Base-by-base conservation (phyloP, 1,284 basidiomycete genomes). In the Trichosporon ovoides region DNA sequence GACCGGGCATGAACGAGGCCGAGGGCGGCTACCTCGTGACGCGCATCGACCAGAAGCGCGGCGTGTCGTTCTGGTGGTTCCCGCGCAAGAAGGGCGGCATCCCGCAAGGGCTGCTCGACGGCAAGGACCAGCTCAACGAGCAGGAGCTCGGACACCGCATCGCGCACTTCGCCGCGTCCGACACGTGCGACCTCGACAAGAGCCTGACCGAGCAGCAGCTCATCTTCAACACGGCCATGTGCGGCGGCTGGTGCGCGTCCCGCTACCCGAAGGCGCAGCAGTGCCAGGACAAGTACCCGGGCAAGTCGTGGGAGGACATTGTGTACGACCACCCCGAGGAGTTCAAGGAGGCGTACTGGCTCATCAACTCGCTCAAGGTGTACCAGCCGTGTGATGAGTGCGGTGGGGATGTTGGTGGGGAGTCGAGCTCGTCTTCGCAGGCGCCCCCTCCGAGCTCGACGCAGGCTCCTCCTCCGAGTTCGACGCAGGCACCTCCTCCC, bases 271-370 rank as follows among this genome's bases (percentile, higher is more conserved):
- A 33, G 7, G 24, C 7, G 2, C 14, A 14, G 5, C 31, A 24
- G 2, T 40, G 43, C 57, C 52, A 22, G 40, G 46, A 20, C 49
- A 53, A 35, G 37, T 33, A 51, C 20, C 31, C 33, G 12, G 52
- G 56, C 24, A 35, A 46, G 20, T 12, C 18, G 20, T 51, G 38
- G 43, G 38, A 31, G 52, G 61, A 58, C 52, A 40, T 48, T 35
- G 52, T 48, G 36, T 38, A 59, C 49, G 80, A 82, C 59, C 80
- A 84, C 62, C 84, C 85, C 0, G 58, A 68, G 10, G 79, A 77
- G 13, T 86, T 86, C 69, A 51, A 56, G 16, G 78, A 85, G 13
- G 83, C 85, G 3, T 86, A 83, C 71, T 87, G 85, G 84, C 82
- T 83, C 55, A 77, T 87, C 69, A 83, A 83, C 66, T 12, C 9